Conservation (phyloP, 257 asterid species). For the Scutellaria minor region DNA sequence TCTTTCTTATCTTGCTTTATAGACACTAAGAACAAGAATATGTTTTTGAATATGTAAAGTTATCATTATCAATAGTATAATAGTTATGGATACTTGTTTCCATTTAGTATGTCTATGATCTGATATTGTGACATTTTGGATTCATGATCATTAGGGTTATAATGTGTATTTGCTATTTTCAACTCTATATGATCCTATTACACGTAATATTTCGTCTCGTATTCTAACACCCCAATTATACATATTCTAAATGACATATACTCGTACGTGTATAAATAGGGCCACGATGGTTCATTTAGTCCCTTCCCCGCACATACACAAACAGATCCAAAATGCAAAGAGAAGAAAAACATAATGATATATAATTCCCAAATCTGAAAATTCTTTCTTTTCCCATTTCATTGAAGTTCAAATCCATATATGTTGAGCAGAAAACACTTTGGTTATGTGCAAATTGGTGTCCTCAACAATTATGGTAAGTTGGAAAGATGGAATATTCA, state of each 20-base stretch:
- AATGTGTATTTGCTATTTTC: neutral
- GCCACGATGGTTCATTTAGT: neutral
- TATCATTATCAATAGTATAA: neutral
- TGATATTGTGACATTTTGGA: too few relatives aligned
- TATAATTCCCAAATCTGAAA: neutral
- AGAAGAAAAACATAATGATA: neutral
- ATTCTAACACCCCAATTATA: neutral
- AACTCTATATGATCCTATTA: neutral
- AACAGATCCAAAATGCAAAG: neutral
- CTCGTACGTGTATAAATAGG: neutral
- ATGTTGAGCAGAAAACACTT: neutral
- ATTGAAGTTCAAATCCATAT: slow-evolving; percentile 26
- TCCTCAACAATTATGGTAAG: slow-evolving; percentile 9
- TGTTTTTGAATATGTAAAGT: slow-evolving; percentile 9
- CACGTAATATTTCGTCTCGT: neutral
- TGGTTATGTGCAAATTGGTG: slow-evolving; percentile 34
- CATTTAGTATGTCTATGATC: neutral
- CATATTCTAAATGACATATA: neutral
- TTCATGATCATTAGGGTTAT: neutral
- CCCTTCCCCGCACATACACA: too few relatives aligned
- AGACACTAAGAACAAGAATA: slow-evolving; percentile 17
- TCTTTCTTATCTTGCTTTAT: slow-evolving; percentile 27
- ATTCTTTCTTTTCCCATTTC: slow-evolving; percentile 3
- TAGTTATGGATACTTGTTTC: neutral
- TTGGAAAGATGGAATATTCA: slow-evolving; percentile 15